Conservation (phyloP, 1,284 basidiomycete genomes). For the Rhodofomes roseus region DNA sequence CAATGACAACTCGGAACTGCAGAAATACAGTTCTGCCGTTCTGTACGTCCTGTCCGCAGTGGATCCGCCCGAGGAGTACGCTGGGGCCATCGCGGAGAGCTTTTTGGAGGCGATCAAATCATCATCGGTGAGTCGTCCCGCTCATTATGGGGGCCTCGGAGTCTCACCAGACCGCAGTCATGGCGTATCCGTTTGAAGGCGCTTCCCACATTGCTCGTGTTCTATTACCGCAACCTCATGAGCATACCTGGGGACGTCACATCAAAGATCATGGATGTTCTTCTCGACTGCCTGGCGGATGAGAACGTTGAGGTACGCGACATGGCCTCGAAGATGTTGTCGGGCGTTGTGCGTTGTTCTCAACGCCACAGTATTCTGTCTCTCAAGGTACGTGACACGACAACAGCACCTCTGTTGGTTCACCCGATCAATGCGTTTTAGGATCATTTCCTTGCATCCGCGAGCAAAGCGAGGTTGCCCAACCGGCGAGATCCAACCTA, state of each 20-base stretch:
- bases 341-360: conserved; percentile 89
- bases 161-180: conserved; percentile 40
- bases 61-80: conserved; percentile 57
- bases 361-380: conserved; percentile 86
- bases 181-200: conserved; percentile 79
- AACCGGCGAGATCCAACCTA: conserved; percentile 71
- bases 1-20: conserved; percentile 71
- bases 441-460: conserved; percentile 76
- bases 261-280: conserved; percentile 72
- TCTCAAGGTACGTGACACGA: conserved; percentile 60
- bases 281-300: conserved; percentile 82
- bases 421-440: conserved; percentile 27
- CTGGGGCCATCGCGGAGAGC: conserved; percentile 54
- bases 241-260: conserved; percentile 67
- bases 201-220: conserved; percentile 72
- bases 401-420: conserved; percentile 7
- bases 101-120: conserved; percentile 67
- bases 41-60: conserved; percentile 72
- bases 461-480: conserved; percentile 66
- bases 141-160: conserved; percentile 9
- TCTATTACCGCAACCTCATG: conserved; percentile 85
- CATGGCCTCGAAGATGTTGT: conserved; percentile 88
- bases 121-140: conserved; percentile 47
- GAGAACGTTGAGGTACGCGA: conserved; percentile 94
- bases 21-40: conserved; percentile 71